Conservation (phyloP, 2,329 filamentous ascomycete species). For the Dothideomycetes sp. region DNA sequence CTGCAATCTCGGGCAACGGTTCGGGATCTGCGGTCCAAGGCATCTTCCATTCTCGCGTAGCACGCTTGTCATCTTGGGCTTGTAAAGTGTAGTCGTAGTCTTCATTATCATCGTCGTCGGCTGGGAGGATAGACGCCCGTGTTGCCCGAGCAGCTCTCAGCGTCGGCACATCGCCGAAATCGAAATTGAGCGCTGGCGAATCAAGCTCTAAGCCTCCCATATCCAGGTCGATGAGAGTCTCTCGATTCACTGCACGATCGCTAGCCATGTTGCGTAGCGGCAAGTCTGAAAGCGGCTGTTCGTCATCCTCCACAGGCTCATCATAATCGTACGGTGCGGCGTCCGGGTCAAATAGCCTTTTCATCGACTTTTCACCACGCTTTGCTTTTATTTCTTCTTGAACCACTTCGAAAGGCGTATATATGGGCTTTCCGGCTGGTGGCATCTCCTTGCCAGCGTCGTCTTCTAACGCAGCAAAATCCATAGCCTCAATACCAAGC, state of each 20-base stretch:
- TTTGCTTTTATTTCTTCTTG: constrained; percentile 44
- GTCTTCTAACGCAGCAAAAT: constrained; percentile 10
- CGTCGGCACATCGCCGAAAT: constrained; percentile 42
- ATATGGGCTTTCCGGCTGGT: no score
- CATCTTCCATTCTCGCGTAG: constrained; percentile 17
- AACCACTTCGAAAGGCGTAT: constrained; percentile 9
- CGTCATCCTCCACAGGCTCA: constrained; percentile 19
- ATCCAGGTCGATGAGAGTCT: constrained; percentile 48
- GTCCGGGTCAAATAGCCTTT: constrained; percentile 46
- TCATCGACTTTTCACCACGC: constrained; percentile 44
- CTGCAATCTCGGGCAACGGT: constrained; percentile 15
- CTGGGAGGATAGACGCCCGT: constrained; percentile 25
- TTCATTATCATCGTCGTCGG: constrained; percentile 29
- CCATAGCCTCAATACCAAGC: constrained; percentile 15
- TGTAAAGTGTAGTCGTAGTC: constrained; percentile 20
- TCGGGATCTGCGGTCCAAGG: constrained; percentile 10
- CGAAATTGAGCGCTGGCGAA: constrained; percentile 32
- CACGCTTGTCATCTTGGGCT: constrained; percentile 25
- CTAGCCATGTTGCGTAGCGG: constrained; percentile 34
- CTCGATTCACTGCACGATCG: constrained; percentile 32
- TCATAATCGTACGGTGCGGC: constrained; percentile 49
- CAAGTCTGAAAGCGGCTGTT: constrained; percentile 42
- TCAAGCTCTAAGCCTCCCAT: constrained; percentile 38
- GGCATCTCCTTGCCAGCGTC: neutral
- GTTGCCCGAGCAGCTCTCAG: constrained; percentile 45